A percentile compares a stretch with the other conserved stretches of the same genome.
Evolutionary conservation across 495 filamentous ascomycete species (phyloP).

Genomic region (Penicillium goetzii): DNA sequence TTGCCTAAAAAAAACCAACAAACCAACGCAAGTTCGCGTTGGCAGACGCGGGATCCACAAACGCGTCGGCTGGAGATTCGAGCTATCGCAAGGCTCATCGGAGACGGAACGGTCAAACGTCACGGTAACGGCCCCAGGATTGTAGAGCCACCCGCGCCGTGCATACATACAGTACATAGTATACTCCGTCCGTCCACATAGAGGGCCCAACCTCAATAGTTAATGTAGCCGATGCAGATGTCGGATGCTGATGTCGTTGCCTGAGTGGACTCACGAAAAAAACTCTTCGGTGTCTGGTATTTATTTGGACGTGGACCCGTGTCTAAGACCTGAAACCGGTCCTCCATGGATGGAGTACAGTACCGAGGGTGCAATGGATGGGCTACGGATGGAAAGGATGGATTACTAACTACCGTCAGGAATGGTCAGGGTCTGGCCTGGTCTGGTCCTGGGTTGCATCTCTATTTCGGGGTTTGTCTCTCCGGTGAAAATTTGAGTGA

Average conservation of each 20-base stretch:
- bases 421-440: neutral
- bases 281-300: neutral
- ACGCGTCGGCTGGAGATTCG: conserved; percentile 19
- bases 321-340: conserved; percentile 22
- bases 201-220: conserved; percentile 14
- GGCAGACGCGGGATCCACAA: conserved; percentile 32
- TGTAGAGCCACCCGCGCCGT: conserved; percentile 23
- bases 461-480: neutral
- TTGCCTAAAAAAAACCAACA: neutral
- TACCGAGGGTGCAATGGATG: neutral
- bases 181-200: neutral
- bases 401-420: neutral
- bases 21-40: conserved; percentile 23
- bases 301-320: conserved; percentile 24
- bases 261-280: neutral
- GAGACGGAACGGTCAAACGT: conserved; percentile 13
- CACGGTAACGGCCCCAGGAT: conserved; percentile 13
- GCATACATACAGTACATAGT: conserved; percentile 15
- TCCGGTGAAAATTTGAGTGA: neutral
- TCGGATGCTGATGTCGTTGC: neutral
- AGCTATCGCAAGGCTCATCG: conserved; percentile 25
- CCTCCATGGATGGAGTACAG: neutral
- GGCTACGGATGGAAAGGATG: neutral
- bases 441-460: neutral
- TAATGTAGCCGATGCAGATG: conserved; percentile 10